Evolutionary conservation across 1,284 basidiomycete species (phyloP).

Genomic region (Polyporus tsugae): DNA sequence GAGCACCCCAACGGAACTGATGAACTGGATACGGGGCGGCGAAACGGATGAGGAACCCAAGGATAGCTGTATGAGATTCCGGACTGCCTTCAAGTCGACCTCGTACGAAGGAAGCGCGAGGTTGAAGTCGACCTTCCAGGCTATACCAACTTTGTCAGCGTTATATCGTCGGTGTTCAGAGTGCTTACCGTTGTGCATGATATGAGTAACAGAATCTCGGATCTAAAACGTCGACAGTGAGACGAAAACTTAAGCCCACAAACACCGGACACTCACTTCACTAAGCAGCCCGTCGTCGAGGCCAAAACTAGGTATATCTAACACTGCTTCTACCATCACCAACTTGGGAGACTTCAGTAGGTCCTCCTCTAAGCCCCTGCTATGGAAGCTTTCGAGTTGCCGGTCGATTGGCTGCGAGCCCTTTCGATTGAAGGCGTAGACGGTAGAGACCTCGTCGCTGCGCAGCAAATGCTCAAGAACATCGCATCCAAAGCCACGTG

Average conservation of each 20-base stretch:
- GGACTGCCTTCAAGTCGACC: conserved; percentile 27
- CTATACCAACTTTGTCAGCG: conserved; percentile 22
- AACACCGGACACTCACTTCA: background rate
- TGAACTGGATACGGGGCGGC: conserved; percentile 39
- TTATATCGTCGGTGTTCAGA: no score
- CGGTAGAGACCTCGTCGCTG: conserved; percentile 18
- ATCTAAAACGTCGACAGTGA: conserved; percentile 16
- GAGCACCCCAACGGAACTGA: conserved; percentile 42
- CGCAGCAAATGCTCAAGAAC: conserved; percentile 28
- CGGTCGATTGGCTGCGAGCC: conserved; percentile 26
- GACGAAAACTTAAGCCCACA: background rate
- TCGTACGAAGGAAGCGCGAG: conserved; percentile 34
- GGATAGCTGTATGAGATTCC: conserved; percentile 36
- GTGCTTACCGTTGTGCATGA: conserved; percentile 45
- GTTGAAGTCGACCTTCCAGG: conserved; percentile 49
- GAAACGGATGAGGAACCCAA: conserved; percentile 30
- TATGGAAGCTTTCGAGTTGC: conserved; percentile 40
- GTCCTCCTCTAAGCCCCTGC: conserved; percentile 39
- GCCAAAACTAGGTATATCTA: background rate
- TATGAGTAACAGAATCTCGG: conserved; percentile 34
- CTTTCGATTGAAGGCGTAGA: conserved; percentile 34
- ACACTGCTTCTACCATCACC: background rate
- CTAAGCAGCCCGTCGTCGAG: background rate
- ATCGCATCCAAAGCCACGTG: conserved; percentile 34
- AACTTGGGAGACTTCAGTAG: conserved; percentile 33